Percentiles rank a stretch among this genome's conserved stretches.
Conservation (phyloP, 306 rosid species). For the Hylodesmum podocarpum region DNA sequence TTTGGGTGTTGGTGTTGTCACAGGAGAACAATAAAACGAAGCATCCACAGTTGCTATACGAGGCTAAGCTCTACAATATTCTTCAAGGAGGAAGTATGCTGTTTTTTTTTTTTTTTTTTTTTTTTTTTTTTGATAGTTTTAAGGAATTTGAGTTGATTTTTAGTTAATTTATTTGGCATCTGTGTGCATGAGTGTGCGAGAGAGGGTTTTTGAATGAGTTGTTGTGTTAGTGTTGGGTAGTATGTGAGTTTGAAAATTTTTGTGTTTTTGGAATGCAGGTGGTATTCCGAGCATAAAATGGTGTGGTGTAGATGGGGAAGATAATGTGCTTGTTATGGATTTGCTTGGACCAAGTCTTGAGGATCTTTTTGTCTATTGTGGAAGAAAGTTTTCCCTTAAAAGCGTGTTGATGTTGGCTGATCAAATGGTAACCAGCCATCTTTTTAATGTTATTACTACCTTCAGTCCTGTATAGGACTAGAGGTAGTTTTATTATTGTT, state of each 20-base stretch:
- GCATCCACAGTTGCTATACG: constrained; percentile 91
- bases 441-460: not conserved
- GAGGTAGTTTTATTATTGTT: not conserved
- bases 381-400: constrained; percentile 59
- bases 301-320: constrained; percentile 57
- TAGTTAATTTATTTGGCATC: not conserved
- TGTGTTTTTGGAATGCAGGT: constrained; percentile 29
- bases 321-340: constrained; percentile 57
- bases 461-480: too few species aligned
- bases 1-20: constrained; percentile 18
- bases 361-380: constrained; percentile 64
- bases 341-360: constrained; percentile 69
- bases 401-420: constrained; percentile 61
- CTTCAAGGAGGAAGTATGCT: constrained; percentile 98
- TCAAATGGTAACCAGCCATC: constrained; percentile 48
- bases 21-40: constrained; percentile 92
- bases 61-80: constrained; percentile 83
- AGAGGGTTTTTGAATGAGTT: not conserved
- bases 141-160: not conserved
- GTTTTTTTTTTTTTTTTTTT: not conserved
- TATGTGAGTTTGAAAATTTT: not conserved
- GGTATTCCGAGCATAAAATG: constrained; percentile 57
- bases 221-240: not conserved
- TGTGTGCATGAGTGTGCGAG: not conserved
- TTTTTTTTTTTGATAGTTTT: not conserved